Conservation (phyloP, 768 basidiomycete genomes). For the Inosperma sp. region DNA sequence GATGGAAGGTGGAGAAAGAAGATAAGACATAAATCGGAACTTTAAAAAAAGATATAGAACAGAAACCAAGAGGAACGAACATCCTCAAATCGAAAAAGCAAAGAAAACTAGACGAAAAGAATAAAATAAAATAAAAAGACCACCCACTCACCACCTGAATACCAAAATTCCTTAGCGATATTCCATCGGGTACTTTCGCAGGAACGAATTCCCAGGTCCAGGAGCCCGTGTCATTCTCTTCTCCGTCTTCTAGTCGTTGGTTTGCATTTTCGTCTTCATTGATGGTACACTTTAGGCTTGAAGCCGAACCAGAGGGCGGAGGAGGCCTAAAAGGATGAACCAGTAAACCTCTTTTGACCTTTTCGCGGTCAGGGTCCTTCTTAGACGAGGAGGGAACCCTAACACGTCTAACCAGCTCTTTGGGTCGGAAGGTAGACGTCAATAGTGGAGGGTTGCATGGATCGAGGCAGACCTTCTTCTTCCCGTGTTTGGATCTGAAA, state of each 20-base stretch:
- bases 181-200: constrained; percentile 72
- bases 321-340: neutral
- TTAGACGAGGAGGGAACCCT: constrained; percentile 15
- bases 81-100: constrained; percentile 3
- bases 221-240: constrained; percentile 15
- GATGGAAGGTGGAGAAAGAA: no score
- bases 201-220: constrained; percentile 67
- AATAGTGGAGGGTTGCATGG: constrained; percentile 32
- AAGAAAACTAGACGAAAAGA: neutral
- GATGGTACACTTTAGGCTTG: neutral
- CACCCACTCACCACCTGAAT: constrained; percentile 71
- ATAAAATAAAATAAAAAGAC: constrained; percentile 8
- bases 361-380: neutral
- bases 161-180: constrained; percentile 81
- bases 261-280: neutral
- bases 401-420: constrained; percentile 40
- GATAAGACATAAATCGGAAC: neutral
- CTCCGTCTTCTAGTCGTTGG: constrained; percentile 2
- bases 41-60: neutral
- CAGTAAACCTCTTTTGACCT: neutral
- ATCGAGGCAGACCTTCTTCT: constrained; percentile 5
- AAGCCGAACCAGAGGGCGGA: constrained; percentile 1
- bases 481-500: neutral
- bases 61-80: neutral
- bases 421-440: constrained; percentile 49